Base-by-base conservation (phyloP, 106 monocot species). In the Allium cepa region DNA sequence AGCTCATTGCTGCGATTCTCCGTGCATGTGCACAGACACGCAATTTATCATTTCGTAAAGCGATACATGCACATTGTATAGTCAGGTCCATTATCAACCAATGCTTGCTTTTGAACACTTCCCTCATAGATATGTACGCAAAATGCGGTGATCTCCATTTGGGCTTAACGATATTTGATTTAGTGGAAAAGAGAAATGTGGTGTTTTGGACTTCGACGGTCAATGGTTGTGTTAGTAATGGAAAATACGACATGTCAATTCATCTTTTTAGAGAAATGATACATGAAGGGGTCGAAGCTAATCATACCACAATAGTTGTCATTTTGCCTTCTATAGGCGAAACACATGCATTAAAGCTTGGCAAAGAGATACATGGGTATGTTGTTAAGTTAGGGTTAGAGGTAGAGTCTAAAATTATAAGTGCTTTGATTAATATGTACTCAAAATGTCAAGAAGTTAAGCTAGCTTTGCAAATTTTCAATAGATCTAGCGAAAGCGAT, bases 351-450 rank as follows among this genome's bases (percentile, higher is more conserved):
- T 72, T 85, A 62, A 76, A 64, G 62, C 81, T 55, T n/a, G 92
- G 87, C 7, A 85, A 77, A 46, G 88, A 88, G 49, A 60, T 92
- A 59, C 92, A 80, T 50, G 73, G 79, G 0, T 73, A 70, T 68
- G 57, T 47, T 17, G 26, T 80, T 6, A 69, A 66, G 49, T 72
- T 62, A 50, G 77, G 70, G 8, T 62, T 80, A 9, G 66, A 67
- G 17, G 49, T 55, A 9, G 79, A 84, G 28, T 8, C 60, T 27
- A 63, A 26, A 53, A 56, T 80, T 10, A 53, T 60, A 8, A 57
- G 53, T 46, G 70, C 70, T 22, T 17, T 84, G 60, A 49, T 80
- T 6, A 73, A 70, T 49, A 77, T 77, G 79, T 84, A 84, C 49
- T 15, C 70, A 15, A 77, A 50, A 71, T 74, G 68, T 56, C 18